Evolutionary conservation across 2,329 filamentous ascomycete genomes (phyloP).

Genomic region (Fusarium acutatum): DNA sequence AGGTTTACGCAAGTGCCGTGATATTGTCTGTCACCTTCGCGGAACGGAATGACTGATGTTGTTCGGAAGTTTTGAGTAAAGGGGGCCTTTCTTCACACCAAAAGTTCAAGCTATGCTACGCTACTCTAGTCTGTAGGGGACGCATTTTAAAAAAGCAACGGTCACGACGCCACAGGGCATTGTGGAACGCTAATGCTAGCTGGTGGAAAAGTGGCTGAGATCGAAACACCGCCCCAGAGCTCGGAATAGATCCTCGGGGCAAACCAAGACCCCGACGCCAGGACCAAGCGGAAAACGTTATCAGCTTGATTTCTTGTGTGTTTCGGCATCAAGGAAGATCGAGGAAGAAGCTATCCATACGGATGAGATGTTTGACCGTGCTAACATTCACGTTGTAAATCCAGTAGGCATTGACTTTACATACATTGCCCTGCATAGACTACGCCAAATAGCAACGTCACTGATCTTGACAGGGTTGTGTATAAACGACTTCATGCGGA

Average conservation of each 20-base stretch:
- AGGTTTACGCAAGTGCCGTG: background rate
- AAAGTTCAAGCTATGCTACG: background rate
- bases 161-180: background rate
- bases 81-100: background rate
- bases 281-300: background rate
- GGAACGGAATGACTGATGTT: background rate
- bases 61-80: background rate
- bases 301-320: background rate
- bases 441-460: background rate
- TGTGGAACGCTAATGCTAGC: background rate
- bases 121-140: background rate
- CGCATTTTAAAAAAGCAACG: background rate
- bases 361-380: background rate
- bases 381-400: background rate
- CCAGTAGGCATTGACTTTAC: background rate
- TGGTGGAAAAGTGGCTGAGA: background rate
- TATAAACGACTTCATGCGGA: too few species aligned
- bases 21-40: background rate
- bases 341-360: too few species aligned
- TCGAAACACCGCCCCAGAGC: background rate
- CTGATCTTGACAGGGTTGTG: background rate
- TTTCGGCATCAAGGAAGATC: too few species aligned
- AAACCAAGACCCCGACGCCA: background rate
- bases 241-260: background rate
- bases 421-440: background rate